Percentiles rank a stretch among this genome's conserved stretches.
phyloP scores from a whole-genome alignment of 1,284 basidiomycete species.

The Ceratobasidium sp. region DNA sequence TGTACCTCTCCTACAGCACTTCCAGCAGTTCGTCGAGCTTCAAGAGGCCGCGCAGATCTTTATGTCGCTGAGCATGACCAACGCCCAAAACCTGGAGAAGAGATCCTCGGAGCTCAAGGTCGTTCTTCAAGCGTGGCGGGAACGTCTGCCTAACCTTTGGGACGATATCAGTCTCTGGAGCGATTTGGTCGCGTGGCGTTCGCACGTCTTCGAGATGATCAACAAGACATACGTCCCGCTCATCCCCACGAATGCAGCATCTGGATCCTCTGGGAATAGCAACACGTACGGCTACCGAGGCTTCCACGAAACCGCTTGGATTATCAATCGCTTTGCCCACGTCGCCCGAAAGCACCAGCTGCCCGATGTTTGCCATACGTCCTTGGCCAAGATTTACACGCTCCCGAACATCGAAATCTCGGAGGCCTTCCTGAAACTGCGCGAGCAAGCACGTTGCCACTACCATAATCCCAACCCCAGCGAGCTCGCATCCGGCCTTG shows the following conservation, averaged over 20 bases:
- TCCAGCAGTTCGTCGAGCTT: conserved; percentile 98
- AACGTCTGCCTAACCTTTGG: conserved; percentile 93
- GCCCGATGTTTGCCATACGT: conserved; percentile 93
- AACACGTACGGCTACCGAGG: conserved; percentile 96
- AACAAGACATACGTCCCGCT: conserved; percentile 97
- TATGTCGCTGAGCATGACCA: conserved; percentile 87
- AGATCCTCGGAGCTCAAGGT: conserved; percentile 95
- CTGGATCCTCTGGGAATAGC: conserved; percentile 62
- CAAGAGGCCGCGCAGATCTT: conserved; percentile 97
- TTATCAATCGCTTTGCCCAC: conserved; percentile 99
- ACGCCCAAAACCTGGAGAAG: conserved; percentile 88
- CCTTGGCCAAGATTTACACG: conserved; percentile 97
- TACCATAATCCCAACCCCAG: conserved; percentile 95
- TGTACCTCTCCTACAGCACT: conserved; percentile 93
- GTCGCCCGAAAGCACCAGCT: conserved; percentile 97
- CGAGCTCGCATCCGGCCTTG: conserved; percentile 91
- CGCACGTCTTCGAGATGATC: conserved; percentile 90
- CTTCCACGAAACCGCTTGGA: conserved; percentile 99
- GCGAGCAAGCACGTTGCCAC: conserved; percentile 99
- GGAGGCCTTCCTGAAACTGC: conserved; percentile 97
- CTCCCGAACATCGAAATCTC: conserved; percentile 99
- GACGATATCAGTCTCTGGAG: conserved; percentile 99
- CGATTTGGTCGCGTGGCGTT: conserved; percentile 97
- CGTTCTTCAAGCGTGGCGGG: conserved; percentile 96
- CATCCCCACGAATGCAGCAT: conserved; percentile 60